Conservation (phyloP, 441 rosid species). For the Brassica balearica region DNA sequence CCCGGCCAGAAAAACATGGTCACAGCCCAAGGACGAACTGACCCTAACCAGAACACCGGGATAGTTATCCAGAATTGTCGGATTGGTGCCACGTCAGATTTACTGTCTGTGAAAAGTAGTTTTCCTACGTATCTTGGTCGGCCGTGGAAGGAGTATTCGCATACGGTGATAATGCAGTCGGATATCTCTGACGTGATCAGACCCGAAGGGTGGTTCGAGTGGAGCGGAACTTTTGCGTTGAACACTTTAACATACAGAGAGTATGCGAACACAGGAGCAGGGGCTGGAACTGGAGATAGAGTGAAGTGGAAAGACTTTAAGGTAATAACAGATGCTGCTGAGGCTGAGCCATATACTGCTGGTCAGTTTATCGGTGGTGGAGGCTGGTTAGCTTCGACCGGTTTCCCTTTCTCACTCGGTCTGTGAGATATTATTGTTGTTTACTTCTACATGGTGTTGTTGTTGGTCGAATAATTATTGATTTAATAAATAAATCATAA, state of each 20-base stretch:
- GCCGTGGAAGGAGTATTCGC: constrained; percentile 85
- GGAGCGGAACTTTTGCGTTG: constrained; percentile 69
- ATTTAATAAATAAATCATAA: background rate
- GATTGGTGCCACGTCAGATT: constrained; percentile 74
- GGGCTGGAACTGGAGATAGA: background rate
- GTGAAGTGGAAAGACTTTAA: constrained; percentile 4
- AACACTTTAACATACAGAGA: constrained; percentile 65
- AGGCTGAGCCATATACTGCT: background rate
- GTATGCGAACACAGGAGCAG: constrained; percentile 59
- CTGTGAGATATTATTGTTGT: constrained; percentile 37
- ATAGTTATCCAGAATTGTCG: constrained; percentile 78
- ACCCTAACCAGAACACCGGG: constrained; percentile 83
- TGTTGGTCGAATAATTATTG: constrained; percentile 14
- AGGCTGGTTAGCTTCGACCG: constrained; percentile 67
- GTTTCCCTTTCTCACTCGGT: constrained; percentile 72
- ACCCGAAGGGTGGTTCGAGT: constrained; percentile 69
- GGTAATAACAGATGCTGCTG: background rate
- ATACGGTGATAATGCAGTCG: constrained; percentile 74
- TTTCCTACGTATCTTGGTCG: constrained; percentile 77
- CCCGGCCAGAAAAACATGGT: constrained; percentile 76
- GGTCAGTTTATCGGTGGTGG: constrained; percentile 46
- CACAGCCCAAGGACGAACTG: constrained; percentile 82
- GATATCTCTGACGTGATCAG: constrained; percentile 56
- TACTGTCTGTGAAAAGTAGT: constrained; percentile 49
- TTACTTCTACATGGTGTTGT: background rate